These are phyloP conservation scores for Sugiyamaella paludigena DNA, from an alignment of 1,139 yeast species.

Conservation along the genomic window DNA sequence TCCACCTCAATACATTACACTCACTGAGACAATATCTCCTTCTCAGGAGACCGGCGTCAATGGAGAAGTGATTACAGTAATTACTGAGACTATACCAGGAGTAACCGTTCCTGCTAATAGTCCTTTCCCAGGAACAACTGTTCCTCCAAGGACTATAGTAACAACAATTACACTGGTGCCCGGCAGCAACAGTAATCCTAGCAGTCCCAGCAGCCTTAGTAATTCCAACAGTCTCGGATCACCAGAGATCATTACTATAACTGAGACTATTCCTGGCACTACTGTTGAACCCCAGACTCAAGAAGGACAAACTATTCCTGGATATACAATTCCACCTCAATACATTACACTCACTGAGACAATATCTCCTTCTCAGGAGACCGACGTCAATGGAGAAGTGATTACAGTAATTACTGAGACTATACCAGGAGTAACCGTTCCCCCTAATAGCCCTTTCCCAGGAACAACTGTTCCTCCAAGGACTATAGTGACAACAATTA, in stretches of 20 bases:
- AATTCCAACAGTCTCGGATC: not conserved
- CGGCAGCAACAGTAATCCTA: not conserved
- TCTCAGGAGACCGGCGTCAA: constrained; percentile 3
- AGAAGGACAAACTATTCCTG: constrained; percentile 20
- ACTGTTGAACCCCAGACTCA: constrained; percentile 19
- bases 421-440: constrained; percentile 21
- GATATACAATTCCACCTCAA: constrained; percentile 19
- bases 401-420: constrained; percentile 15
- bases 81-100: constrained; percentile 18
- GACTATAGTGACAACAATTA: constrained; percentile 12
- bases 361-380: constrained; percentile 2
- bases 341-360: constrained; percentile 8
- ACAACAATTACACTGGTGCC: constrained; percentile 11
- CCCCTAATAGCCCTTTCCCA: constrained; percentile 18
- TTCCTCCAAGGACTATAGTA: constrained; percentile 13
- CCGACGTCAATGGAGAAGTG: not conserved
- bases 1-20: constrained; percentile 16
- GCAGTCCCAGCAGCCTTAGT: not conserved
- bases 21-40: constrained; percentile 15
- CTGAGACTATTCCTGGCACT: constrained; percentile 14
- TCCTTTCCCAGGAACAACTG: constrained; percentile 21
- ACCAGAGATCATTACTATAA: constrained; percentile 13
- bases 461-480: constrained; percentile 20
- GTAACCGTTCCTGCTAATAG: constrained; percentile 15
- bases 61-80: constrained; percentile 3